A percentile compares a stretch with the other conserved stretches of the same genome.
phyloP scores from a whole-genome alignment of 2,329 filamentous ascomycete species.

The Hirsutella rhossiliensis region DNA sequence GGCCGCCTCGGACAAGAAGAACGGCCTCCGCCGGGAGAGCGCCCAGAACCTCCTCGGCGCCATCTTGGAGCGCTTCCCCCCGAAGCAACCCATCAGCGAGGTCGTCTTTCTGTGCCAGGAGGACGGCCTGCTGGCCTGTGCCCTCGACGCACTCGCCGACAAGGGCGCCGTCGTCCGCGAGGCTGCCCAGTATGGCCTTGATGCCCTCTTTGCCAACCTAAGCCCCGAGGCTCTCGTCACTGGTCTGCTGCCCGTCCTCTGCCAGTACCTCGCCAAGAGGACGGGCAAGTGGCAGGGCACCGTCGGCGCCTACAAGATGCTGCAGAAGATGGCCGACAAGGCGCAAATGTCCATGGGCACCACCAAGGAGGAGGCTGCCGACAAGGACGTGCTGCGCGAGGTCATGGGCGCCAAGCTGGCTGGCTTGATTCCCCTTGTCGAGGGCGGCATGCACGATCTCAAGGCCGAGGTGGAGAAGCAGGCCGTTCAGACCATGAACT shows the following conservation, averaged over 20 bases:
- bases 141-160: conserved; percentile 77
- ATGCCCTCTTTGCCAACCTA: conserved; percentile 72
- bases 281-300: conserved; percentile 97
- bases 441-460: conserved; percentile 90
- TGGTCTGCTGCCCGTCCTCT: conserved; percentile 67
- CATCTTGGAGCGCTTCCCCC: conserved; percentile 79
- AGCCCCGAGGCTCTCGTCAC: conserved; percentile 72
- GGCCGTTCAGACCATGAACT: conserved; percentile 83
- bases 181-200: conserved; percentile 85
- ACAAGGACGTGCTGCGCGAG: conserved; percentile 83
- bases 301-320: conserved; percentile 69
- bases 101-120: conserved; percentile 74
- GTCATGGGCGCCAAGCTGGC: conserved; percentile 83
- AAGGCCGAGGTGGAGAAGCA: conserved; percentile 84
- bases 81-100: conserved; percentile 66
- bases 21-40: conserved; percentile 70
- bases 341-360: conserved; percentile 70
- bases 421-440: conserved; percentile 78
- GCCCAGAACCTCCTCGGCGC: conserved; percentile 92
- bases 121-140: conserved; percentile 56
- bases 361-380: conserved; percentile 70
- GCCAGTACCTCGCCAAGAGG: conserved; percentile 65
- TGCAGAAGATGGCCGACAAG: conserved; percentile 93
- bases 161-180: conserved; percentile 84
- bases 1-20: conserved; percentile 90